These are phyloP conservation scores for Phaeotremella fagi DNA, from an alignment of 768 basidiomycete species.

Conservation along the genomic window DNA sequence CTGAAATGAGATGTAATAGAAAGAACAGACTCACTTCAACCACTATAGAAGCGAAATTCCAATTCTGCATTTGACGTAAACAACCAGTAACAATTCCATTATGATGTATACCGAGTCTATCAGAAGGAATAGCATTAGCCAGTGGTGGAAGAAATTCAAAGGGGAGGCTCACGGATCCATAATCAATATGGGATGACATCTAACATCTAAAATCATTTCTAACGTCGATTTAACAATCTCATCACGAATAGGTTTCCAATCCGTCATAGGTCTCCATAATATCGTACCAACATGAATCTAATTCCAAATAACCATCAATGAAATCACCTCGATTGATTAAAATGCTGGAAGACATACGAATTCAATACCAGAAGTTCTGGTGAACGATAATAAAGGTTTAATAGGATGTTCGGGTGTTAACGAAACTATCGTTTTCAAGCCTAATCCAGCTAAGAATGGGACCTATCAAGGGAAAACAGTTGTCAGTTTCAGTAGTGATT, in stretches of 20 bases:
- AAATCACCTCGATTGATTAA: too few relatives aligned
- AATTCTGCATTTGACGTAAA: constrained; percentile 37
- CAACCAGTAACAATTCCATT: constrained; percentile 41
- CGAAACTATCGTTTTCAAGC: constrained; percentile 38
- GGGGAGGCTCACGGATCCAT: constrained; percentile 39
- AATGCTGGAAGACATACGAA: constrained; percentile 38
- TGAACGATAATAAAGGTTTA: constrained; percentile 29
- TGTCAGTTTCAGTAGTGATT: not conserved
- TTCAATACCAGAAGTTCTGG: constrained; percentile 20
- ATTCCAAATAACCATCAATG: too few relatives aligned
- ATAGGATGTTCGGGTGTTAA: constrained; percentile 45
- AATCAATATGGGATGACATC: constrained; percentile 32
- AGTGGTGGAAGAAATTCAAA: not conserved
- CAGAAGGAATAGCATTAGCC: not conserved
- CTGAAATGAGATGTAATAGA: not conserved
- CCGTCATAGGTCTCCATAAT: constrained; percentile 30
- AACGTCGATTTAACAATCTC: constrained; percentile 41
- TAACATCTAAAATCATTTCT: constrained; percentile 34
- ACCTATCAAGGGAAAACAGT: constrained; percentile 28
- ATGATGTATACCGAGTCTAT: constrained; percentile 39
- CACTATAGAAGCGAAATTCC: constrained; percentile 44
- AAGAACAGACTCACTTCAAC: constrained; percentile 34
- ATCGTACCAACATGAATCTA: constrained; percentile 41
- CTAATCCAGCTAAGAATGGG: constrained; percentile 33
- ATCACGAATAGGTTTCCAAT: constrained; percentile 44